Conservation (phyloP, 768 basidiomycete species). For the Tricholoma sp. region DNA sequence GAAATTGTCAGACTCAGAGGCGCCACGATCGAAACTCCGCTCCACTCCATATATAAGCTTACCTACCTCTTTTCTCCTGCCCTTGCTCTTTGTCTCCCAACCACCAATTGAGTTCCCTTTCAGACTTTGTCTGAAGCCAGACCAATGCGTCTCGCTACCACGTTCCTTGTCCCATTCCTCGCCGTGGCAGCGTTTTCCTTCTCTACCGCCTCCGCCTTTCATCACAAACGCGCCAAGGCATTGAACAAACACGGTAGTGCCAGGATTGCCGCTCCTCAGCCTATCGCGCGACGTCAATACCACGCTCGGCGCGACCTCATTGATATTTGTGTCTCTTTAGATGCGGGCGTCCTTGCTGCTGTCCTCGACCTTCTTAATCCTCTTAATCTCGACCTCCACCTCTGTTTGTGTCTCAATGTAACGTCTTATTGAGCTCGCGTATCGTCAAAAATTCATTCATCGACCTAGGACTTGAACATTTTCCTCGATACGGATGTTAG, state of each 20-base stretch:
- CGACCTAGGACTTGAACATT: constrained; percentile 12
- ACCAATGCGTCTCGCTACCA: constrained; percentile 15
- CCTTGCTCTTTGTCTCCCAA: background rate
- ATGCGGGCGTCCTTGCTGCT: constrained; percentile 9
- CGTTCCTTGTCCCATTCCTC: constrained; percentile 14
- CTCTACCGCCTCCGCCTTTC: constrained; percentile 6
- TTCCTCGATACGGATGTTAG: constrained; percentile 16
- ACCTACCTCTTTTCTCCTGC: background rate
- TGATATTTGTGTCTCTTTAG: constrained; percentile 14
- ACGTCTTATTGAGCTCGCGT: background rate
- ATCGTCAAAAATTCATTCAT: background rate
- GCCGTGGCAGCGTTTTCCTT: constrained; percentile 10
- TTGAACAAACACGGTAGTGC: constrained; percentile 5
- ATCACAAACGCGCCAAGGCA: constrained; percentile 8
- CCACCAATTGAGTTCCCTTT: background rate
- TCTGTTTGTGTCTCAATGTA: constrained; percentile 17
- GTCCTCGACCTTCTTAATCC: constrained; percentile 14
- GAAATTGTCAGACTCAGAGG: background rate
- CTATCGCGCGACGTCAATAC: constrained; percentile 14
- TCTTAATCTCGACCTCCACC: constrained; percentile 9
- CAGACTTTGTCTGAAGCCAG: background rate
- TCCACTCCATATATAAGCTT: constrained; percentile 12
- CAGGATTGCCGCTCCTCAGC: constrained; percentile 5
- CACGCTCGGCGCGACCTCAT: constrained; percentile 15
- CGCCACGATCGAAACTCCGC: constrained; percentile 16